Percentiles rank a stretch among this genome's conserved stretches.
Conservation (phyloP, 768 basidiomycete species). For the Phaeotremella fagi region DNA sequence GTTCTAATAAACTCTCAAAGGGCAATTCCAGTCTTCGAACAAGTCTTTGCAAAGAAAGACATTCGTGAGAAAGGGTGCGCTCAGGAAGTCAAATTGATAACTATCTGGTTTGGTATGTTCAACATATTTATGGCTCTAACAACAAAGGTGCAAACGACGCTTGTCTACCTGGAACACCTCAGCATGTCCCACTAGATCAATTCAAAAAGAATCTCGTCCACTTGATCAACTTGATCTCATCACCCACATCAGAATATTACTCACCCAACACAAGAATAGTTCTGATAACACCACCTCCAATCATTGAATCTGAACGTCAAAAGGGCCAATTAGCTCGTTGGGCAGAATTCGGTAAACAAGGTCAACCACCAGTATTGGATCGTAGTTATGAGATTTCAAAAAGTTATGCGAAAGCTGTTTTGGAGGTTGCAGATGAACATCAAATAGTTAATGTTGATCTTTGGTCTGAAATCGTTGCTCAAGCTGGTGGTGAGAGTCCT, state of each 20-base stretch:
- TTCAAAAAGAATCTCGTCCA: constrained; percentile 63
- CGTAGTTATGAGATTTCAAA: constrained; percentile 62
- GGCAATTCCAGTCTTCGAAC: constrained; percentile 70
- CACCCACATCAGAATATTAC: constrained; percentile 61
- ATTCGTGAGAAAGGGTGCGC: constrained; percentile 48
- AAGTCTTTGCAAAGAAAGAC: constrained; percentile 62
- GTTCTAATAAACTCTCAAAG: too few species aligned
- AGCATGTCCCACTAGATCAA: constrained; percentile 68
- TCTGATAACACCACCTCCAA: constrained; percentile 78
- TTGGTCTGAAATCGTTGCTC: constrained; percentile 70
- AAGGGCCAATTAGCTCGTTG: constrained; percentile 56
- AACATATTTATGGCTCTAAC: neutral
- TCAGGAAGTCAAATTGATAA: constrained; percentile 66
- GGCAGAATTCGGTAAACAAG: constrained; percentile 54
- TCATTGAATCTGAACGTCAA: constrained; percentile 49
- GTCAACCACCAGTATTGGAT: constrained; percentile 57
- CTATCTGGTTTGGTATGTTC: constrained; percentile 71
- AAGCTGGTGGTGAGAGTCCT: constrained; percentile 60
- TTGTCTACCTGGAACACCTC: constrained; percentile 59
- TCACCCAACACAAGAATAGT: constrained; percentile 70
- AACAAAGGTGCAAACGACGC: constrained; percentile 73
- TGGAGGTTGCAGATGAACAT: constrained; percentile 57
- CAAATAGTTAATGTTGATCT: constrained; percentile 65
- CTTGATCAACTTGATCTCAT: constrained; percentile 62
- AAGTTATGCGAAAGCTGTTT: constrained; percentile 67